These are phyloP conservation scores for Citrus glauca DNA, from an alignment of 345 rosid species.

Conservation along the genomic window DNA sequence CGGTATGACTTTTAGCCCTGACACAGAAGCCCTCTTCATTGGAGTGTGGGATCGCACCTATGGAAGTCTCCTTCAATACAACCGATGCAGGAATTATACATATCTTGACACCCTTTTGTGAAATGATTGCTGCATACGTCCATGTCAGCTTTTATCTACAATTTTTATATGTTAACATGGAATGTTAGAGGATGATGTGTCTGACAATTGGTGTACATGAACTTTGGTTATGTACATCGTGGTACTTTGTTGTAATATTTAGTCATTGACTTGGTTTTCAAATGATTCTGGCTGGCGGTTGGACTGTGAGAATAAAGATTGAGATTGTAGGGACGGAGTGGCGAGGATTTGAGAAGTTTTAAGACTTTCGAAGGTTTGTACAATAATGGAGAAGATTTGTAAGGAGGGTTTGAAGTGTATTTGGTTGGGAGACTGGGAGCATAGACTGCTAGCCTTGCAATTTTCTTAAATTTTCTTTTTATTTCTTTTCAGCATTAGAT, in stretches of 20 bases:
- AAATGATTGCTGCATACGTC: conserved; percentile 6
- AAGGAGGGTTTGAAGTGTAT: conserved; percentile 6
- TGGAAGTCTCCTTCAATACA: conserved; percentile 61
- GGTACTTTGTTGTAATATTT: conserved; percentile 9
- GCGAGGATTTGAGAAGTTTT: conserved; percentile 2
- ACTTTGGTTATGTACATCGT: conserved; percentile 13
- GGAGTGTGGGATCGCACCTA: conserved; percentile 69
- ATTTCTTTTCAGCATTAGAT: no score
- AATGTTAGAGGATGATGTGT: conserved; percentile 10
- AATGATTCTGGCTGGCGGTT: background rate
- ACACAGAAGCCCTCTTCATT: conserved; percentile 49
- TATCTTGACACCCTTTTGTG: conserved; percentile 47
- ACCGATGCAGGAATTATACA: conserved; percentile 41
- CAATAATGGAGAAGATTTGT: conserved; percentile 7
- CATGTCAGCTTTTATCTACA: conserved; percentile 11
- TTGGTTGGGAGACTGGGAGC: background rate
- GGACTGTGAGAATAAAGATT: background rate
- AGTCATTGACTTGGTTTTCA: no score
- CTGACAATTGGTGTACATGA: conserved; percentile 1
- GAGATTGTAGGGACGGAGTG: background rate
- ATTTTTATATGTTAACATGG: background rate
- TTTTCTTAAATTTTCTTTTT: no score
- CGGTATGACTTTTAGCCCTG: conserved; percentile 59
- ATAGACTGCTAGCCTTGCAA: no score
- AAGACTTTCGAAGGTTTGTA: background rate